Base-by-base conservation (phyloP, 441 rosid genomes). In the Euphorbia neoarborescens region DNA sequence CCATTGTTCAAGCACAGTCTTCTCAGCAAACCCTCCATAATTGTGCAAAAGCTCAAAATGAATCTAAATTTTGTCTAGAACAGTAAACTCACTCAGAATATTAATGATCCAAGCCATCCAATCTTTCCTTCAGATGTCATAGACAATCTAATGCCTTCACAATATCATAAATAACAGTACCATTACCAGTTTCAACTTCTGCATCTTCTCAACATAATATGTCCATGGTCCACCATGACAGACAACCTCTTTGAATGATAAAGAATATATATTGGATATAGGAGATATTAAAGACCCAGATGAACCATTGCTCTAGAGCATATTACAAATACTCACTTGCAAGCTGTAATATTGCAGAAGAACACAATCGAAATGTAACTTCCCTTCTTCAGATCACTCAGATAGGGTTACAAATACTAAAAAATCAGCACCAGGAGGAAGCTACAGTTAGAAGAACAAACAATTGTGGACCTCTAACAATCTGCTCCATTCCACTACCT, bases 161-260 rank as follows among this genome's bases (percentile, higher is more conserved):
- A 11, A 48, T 30, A 28, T 20, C 24, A 20, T 12, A 32, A 28
- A 42, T 28, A 35, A 2, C 17, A 58, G 15, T 51, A 34, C 40
- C 27, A 32, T 25, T 20, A 71, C 51, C 15, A 62, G 61, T 35
- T 38, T 51, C 6, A 38, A 35, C 62, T 42, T 40, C 5, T 34
- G n/a, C 51, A 71, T 69, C 5, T 62, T 71, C 25, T 48, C 50
- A 48, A 37, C 66, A 35, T 35, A 68, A 54, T 24, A 15, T 22
- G 34, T 32, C 34, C 34, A 32, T 32, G 34, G 9, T 19, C 53
- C 37, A 69, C 17, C 37, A 27, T 4, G 27, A 58, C 2, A 56
- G n/a, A 25, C 40, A 57, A 57, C 27, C 25, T 25, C 4, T 25
- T 20, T 37, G 28, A 38, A 57, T 7, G 60, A 57, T 17, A 40